phyloP scores from a whole-genome alignment of 1,139 yeast species.

The Scheffersomyces quercinus region DNA sequence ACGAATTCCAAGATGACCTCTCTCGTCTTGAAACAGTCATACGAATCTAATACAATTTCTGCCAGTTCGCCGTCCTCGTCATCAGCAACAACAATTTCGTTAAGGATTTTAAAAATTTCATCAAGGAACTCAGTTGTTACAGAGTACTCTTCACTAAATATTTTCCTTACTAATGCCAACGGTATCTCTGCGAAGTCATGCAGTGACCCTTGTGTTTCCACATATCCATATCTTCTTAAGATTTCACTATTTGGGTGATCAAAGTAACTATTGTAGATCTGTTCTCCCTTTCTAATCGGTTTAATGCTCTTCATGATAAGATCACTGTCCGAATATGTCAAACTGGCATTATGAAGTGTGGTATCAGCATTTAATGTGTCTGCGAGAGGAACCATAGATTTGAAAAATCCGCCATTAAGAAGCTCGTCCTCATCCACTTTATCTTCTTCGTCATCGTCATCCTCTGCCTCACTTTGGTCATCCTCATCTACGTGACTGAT shows the following conservation, averaged over 20 bases:
- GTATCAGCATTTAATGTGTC: slow-evolving; percentile 90
- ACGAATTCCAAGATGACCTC: slow-evolving; percentile 59
- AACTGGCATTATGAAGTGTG: slow-evolving; percentile 70
- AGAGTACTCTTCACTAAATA: slow-evolving; percentile 27
- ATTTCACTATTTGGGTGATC: slow-evolving; percentile 89
- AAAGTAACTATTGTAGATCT: slow-evolving; percentile 85
- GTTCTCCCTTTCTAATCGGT: slow-evolving; percentile 63
- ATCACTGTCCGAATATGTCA: slow-evolving; percentile 45
- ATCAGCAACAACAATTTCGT: slow-evolving; percentile 26
- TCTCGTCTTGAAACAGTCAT: slow-evolving; percentile 59
- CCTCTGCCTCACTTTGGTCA: slow-evolving; percentile 5
- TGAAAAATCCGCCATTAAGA: slow-evolving; percentile 49
- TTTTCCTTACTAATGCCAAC: slow-evolving; percentile 35
- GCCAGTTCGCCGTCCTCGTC: slow-evolving; percentile 51
- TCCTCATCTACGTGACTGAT: slow-evolving; percentile 10
- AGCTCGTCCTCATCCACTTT: slow-evolving; percentile 8
- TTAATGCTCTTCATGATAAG: slow-evolving; percentile 73
- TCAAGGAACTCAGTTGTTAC: slow-evolving; percentile 23
- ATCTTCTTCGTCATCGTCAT: slow-evolving; percentile 2
- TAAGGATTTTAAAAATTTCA: slow-evolving; percentile 28
- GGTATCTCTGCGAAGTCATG: slow-evolving; percentile 82
- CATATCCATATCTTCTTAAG: slow-evolving; percentile 87
- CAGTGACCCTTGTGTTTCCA: slow-evolving; percentile 72
- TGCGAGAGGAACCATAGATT: slow-evolving; percentile 92
- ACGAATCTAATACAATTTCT: slow-evolving; percentile 51